Evolutionary conservation across 305 asterid species (phyloP).

Genomic region (Solanum chacoense): DNA sequence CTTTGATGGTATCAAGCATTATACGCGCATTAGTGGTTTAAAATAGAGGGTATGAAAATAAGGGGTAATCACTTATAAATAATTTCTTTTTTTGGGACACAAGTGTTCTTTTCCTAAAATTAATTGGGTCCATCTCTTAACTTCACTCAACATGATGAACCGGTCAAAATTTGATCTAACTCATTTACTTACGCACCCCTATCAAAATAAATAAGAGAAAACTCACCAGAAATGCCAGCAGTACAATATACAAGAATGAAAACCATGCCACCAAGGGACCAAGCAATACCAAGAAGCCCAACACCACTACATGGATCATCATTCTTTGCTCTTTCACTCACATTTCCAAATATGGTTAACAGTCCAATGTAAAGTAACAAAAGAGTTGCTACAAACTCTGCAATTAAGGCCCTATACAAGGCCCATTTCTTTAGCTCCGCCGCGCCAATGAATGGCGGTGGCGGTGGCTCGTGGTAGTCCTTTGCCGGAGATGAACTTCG

Average conservation of each 20-base stretch:
- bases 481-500: neutral
- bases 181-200: too few relatives aligned
- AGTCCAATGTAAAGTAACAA: neutral
- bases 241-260: slow-evolving; percentile 4
- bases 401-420: slow-evolving; percentile 2
- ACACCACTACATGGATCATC: neutral
- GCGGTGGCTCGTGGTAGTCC: neutral
- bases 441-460: neutral
- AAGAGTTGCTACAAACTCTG: slow-evolving; percentile 2
- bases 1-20: too few relatives aligned
- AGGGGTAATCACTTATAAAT: too few relatives aligned
- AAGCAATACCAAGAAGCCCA: slow-evolving; percentile 4
- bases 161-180: neutral
- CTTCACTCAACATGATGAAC: too few relatives aligned
- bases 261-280: slow-evolving; percentile 10
- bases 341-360: neutral
- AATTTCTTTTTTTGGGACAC: too few relatives aligned
- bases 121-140: too few relatives aligned
- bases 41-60: too few relatives aligned
- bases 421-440: slow-evolving; percentile 1
- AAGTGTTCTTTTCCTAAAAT: too few relatives aligned
- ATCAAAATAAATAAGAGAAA: neutral
- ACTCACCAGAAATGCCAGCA: slow-evolving; percentile 5
- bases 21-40: fast-evolving
- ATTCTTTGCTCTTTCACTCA: neutral